Conservation (phyloP, 352 stramenopile species). For the Globisporangium paddicum region DNA sequence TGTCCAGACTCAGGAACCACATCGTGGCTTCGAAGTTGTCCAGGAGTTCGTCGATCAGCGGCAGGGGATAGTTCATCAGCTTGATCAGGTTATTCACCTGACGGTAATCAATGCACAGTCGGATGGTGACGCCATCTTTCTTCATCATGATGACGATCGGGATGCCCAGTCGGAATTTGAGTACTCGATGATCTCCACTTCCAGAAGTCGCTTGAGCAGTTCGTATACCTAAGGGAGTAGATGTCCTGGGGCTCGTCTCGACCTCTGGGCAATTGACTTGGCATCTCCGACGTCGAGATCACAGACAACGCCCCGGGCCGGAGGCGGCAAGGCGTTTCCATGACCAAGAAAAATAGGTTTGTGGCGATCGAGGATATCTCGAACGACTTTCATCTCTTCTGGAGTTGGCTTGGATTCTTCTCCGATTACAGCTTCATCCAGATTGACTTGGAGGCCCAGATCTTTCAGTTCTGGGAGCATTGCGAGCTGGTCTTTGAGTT, state of each 20-base stretch:
- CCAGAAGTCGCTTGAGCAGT: background rate
- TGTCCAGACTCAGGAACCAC: conserved; percentile 14
- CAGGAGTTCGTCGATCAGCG: conserved; percentile 20
- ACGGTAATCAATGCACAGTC: conserved; percentile 19
- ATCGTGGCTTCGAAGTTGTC: conserved; percentile 16
- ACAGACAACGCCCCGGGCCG: background rate
- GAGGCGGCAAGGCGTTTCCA: background rate
- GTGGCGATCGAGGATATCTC: background rate
- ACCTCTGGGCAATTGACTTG: background rate
- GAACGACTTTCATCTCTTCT: background rate
- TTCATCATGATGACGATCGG: conserved; percentile 13
- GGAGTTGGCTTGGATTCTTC: background rate
- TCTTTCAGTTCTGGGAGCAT: background rate
- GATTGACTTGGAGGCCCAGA: background rate
- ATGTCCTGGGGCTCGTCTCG: background rate
- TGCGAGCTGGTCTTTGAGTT: background rate
- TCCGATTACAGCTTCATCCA: background rate
- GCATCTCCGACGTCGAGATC: background rate
- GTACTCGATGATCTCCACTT: background rate
- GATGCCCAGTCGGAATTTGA: background rate
- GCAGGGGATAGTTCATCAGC: conserved; percentile 16
- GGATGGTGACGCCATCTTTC: conserved; percentile 12
- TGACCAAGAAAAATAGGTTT: background rate
- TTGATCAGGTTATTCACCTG: conserved; percentile 16
- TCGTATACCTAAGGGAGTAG: background rate